Evolutionary conservation across 768 basidiomycete species (phyloP).

Genomic region (Leucosporidium creatinivorum): DNA sequence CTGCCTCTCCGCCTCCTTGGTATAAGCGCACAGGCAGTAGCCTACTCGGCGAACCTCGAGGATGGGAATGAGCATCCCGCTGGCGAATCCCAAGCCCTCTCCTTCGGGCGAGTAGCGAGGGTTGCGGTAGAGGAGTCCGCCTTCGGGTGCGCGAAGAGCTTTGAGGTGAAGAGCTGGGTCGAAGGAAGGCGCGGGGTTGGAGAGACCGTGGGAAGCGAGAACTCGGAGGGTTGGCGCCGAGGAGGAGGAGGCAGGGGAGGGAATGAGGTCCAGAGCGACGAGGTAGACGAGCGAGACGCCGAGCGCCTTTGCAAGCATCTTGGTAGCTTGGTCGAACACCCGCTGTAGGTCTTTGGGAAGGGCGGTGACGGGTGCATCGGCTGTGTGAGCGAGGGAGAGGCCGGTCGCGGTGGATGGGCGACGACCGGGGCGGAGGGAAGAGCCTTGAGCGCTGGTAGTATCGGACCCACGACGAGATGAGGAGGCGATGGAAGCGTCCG

Average conservation of each 20-base stretch:
- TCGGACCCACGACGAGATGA: not conserved
- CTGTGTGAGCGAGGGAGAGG: slow-evolving; percentile 19
- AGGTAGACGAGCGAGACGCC: slow-evolving; percentile 21
- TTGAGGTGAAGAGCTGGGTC: slow-evolving; percentile 35
- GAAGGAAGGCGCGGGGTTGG: slow-evolving; percentile 30
- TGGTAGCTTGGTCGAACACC: slow-evolving; percentile 66
- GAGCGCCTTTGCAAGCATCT: slow-evolving; percentile 42
- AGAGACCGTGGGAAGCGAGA: slow-evolving; percentile 30
- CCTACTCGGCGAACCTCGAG: slow-evolving; percentile 27
- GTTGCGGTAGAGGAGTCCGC: slow-evolving; percentile 35
- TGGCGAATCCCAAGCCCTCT: slow-evolving; percentile 9
- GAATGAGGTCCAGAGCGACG: slow-evolving; percentile 23
- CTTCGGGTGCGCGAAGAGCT: slow-evolving; percentile 33
- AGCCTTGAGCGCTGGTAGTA: not conserved
- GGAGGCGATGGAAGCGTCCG: slow-evolving; percentile 9
- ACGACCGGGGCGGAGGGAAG: not conserved
- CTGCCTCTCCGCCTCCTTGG: slow-evolving; percentile 6
- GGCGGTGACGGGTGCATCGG: slow-evolving; percentile 25
- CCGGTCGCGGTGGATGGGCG: not conserved
- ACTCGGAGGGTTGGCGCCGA: slow-evolving; percentile 14
- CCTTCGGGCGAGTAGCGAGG: slow-evolving; percentile 13
- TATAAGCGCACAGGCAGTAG: slow-evolving; percentile 29
- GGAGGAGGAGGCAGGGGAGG: not conserved
- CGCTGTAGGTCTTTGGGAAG: slow-evolving; percentile 65
- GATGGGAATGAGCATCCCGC: slow-evolving; percentile 31